Evolutionary conservation across 2,329 filamentous ascomycete genomes (phyloP).

Genomic region (Hypoxylon sp.): DNA sequence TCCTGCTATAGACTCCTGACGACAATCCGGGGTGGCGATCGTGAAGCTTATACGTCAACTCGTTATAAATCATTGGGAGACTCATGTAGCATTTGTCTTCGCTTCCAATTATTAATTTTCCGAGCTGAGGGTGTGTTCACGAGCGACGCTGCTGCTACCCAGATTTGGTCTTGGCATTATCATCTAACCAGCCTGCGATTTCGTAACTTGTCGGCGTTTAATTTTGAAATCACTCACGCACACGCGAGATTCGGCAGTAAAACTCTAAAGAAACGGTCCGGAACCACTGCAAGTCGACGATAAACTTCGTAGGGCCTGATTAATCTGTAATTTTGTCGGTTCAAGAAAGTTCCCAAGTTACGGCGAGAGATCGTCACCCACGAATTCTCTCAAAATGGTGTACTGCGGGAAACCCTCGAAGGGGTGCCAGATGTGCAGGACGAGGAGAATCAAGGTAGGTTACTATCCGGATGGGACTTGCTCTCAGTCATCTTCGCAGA

Average conservation of each 20-base stretch:
- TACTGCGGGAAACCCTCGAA: constrained; percentile 76
- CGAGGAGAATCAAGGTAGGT: constrained; percentile 79
- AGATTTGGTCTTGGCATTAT: constrained; percentile 11
- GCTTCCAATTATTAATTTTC: constrained; percentile 2
- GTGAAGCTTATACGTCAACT: constrained; percentile 4
- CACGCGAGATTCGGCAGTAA: background rate
- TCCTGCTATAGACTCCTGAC: background rate
- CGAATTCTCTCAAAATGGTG: constrained; percentile 64
- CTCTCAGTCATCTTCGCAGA: constrained; percentile 7
- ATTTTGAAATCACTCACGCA: background rate
- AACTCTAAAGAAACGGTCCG: background rate
- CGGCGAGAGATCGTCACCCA: background rate
- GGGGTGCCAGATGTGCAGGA: constrained; percentile 83
- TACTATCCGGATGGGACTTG: background rate
- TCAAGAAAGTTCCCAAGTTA: constrained; percentile 2
- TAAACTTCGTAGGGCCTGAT: background rate
- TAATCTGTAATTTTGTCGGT: background rate
- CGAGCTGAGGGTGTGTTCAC: background rate
- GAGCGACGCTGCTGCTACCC: constrained; percentile 2
- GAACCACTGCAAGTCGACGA: background rate
- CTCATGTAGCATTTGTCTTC: constrained; percentile 7
- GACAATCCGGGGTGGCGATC: constrained; percentile 23
- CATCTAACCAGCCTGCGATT: background rate
- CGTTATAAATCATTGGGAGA: background rate
- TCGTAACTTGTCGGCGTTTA: background rate